phyloP scores from a whole-genome alignment of 169 alveolate genomes.

The Cardiosporidium cionae region DNA sequence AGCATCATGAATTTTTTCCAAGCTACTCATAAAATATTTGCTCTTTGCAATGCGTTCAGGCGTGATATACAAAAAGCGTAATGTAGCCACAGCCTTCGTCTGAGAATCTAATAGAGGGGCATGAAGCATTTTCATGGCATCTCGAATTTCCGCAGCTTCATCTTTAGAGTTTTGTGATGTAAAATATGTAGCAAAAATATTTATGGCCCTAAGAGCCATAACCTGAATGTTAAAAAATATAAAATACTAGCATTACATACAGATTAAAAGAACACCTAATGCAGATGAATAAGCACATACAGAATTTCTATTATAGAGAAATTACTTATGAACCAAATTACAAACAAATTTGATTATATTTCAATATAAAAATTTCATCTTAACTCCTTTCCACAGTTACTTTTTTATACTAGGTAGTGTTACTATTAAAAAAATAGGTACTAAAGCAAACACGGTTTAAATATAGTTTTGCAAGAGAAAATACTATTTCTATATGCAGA shows the following conservation, averaged over 20 bases:
- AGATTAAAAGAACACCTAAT: too few species aligned
- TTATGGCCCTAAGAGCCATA: conserved; percentile 1
- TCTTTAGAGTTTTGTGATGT: not conserved
- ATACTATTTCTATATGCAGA: too few species aligned
- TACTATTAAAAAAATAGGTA: too few species aligned
- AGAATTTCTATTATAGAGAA: too few species aligned
- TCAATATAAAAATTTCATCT: too few species aligned
- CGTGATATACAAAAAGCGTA: conserved; percentile 71
- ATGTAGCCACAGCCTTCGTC: not conserved
- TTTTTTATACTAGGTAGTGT: too few species aligned
- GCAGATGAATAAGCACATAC: too few species aligned
- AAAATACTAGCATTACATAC: not conserved
- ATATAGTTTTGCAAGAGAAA: too few species aligned
- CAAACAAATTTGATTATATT: too few species aligned
- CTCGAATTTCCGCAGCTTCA: not conserved
- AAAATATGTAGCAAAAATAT: not conserved
- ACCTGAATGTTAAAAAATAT: not conserved
- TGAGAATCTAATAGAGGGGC: conserved; percentile 18
- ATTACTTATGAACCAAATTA: too few species aligned
- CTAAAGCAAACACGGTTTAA: too few species aligned
- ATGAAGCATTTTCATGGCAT: not conserved
- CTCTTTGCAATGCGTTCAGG: conserved; percentile 85
- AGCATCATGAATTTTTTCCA: conserved; percentile 58
- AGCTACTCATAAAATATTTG: conserved; percentile 50
- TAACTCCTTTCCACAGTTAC: too few species aligned